A percentile compares a stretch with the other conserved stretches of the same genome.
Evolutionary conservation across 176 grass and related monocot species (phyloP).

Genomic region (Carex pumila): DNA sequence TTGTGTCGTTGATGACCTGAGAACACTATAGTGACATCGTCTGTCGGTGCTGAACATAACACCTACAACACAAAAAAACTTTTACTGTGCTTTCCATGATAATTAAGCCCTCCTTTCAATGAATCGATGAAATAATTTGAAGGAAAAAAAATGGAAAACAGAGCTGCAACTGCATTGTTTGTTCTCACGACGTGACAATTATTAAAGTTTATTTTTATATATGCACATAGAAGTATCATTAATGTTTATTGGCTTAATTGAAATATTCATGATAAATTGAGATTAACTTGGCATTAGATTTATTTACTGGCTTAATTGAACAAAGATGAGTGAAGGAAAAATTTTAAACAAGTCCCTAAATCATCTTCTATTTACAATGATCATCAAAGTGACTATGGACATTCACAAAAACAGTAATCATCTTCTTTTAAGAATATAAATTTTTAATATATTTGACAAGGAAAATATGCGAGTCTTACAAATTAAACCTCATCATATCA

Average conservation of each 20-base stretch:
- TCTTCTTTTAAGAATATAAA: no score
- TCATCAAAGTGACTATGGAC: no score
- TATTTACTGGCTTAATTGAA: background rate
- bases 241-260: background rate
- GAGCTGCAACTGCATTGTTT: background rate
- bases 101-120: no score
- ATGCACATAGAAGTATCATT: background rate
- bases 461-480: no score
- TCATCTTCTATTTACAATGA: no score
- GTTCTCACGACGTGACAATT: background rate
- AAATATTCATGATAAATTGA: background rate
- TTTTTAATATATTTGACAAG: no score
- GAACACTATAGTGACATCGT: conserved; percentile 72
- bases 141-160: background rate
- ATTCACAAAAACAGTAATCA: no score
- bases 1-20: conserved; percentile 21
- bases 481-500: no score
- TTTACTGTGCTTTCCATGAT: background rate
- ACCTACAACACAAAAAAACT: conserved; percentile 39
- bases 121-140: background rate
- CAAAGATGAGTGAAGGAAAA: no score
- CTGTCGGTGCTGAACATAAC: conserved; percentile 79
- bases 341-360: no score
- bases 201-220: conserved; percentile 7
- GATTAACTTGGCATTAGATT: background rate